Percentiles rank a stretch among this genome's conserved stretches.
These are phyloP conservation scores for Taxillus chinensis DNA, from an alignment of 164 flowering plant genomes.

Conservation along the genomic window DNA sequence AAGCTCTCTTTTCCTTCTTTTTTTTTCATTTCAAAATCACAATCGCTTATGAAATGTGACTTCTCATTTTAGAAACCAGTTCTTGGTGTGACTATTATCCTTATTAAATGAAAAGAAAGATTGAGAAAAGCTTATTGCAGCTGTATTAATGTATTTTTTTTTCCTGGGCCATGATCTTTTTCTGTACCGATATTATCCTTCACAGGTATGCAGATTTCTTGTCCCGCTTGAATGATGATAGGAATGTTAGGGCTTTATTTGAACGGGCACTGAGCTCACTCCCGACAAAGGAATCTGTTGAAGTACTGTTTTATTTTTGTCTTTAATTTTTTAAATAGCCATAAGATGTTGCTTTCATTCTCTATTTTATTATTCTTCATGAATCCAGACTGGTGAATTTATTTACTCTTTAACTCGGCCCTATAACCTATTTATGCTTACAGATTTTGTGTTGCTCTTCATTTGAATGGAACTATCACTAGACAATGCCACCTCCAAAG, in stretches of 20 bases:
- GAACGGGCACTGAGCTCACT: slow-evolving; percentile 89
- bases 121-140: background rate
- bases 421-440: too few relatives aligned
- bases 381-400: background rate
- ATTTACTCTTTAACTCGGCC: too few relatives aligned
- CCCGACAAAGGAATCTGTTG: slow-evolving; percentile 74
- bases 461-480: too few relatives aligned
- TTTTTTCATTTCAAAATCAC: too few relatives aligned
- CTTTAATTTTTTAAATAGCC: background rate
- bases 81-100: too few relatives aligned
- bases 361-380: background rate
- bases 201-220: slow-evolving; percentile 91
- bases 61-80: too few relatives aligned
- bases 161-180: background rate
- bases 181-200: slow-evolving; percentile 2
- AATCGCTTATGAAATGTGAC: too few relatives aligned
- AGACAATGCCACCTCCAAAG: too few relatives aligned
- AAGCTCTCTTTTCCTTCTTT: too few relatives aligned
- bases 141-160: background rate
- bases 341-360: background rate
- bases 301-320: slow-evolving; percentile 32
- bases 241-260: slow-evolving; percentile 86
- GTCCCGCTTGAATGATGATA: slow-evolving; percentile 87
- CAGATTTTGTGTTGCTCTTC: too few relatives aligned
- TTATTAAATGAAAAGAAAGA: too few relatives aligned